phyloP scores from a whole-genome alignment of 768 basidiomycete species.

The Hortiboletus campestris region DNA sequence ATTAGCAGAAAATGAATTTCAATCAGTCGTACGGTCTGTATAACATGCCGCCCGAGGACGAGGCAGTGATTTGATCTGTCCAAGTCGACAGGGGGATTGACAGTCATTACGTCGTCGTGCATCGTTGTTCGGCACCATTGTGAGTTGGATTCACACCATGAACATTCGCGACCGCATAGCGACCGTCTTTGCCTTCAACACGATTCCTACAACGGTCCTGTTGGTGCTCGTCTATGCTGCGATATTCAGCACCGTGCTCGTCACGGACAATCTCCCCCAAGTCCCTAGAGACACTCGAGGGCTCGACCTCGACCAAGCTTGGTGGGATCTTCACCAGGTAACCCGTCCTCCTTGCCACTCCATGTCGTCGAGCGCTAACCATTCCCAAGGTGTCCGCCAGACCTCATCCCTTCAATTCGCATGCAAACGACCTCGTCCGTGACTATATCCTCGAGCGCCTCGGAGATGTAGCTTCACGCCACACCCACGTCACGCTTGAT shows the following conservation, averaged over 20 bases:
- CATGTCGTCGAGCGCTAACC: neutral
- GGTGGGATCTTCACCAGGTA: constrained; percentile 56
- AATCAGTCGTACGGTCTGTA: too few relatives aligned
- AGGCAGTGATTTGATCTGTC: too few relatives aligned
- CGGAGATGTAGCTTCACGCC: constrained; percentile 39
- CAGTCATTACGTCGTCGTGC: neutral
- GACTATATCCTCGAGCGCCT: constrained; percentile 58
- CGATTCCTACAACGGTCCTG: constrained; percentile 45
- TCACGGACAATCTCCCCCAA: constrained; percentile 47
- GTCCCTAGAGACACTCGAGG: constrained; percentile 46
- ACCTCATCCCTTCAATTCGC: constrained; percentile 79
- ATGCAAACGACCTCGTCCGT: constrained; percentile 69
- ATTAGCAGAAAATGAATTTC: too few relatives aligned
- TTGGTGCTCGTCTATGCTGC: constrained; percentile 46
- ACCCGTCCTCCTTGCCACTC: constrained; percentile 7
- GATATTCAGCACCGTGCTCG: constrained; percentile 45
- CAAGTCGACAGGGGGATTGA: too few relatives aligned
- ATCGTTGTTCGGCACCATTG: too few relatives aligned
- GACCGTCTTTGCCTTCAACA: constrained; percentile 37
- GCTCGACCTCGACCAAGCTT: constrained; percentile 52
- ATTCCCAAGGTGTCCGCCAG: constrained; percentile 53
- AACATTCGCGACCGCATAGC: constrained; percentile 22
- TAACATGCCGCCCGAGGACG: too few relatives aligned
- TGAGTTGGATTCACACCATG: constrained; percentile 20
- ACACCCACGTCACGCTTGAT: constrained; percentile 48